A percentile compares a stretch with the other conserved stretches of the same genome.
Conservation (phyloP, 1,284 basidiomycete genomes). For the Ganoderma multipileum region DNA sequence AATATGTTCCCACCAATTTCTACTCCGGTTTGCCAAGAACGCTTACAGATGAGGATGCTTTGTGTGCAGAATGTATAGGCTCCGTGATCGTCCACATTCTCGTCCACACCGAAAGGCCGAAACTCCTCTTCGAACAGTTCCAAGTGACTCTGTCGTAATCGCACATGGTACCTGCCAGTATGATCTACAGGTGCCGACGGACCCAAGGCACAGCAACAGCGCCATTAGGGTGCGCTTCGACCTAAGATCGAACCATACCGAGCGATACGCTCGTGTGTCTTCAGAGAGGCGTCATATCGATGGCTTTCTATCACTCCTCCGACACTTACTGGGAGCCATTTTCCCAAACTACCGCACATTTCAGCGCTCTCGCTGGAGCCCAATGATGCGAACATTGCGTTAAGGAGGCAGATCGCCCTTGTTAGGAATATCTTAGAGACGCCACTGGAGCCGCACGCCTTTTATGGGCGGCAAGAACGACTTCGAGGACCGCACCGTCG, state of each 20-base stretch:
- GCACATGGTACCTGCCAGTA: background rate
- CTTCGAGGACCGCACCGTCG: background rate
- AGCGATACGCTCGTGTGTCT: background rate
- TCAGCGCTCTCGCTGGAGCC: background rate
- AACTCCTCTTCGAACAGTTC: background rate
- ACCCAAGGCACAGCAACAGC: constrained; percentile 2
- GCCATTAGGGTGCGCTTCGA: background rate
- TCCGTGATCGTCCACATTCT: background rate
- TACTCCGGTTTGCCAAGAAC: background rate
- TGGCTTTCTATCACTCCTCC: background rate
- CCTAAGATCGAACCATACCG: background rate
- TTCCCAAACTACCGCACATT: background rate
- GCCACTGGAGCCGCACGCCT: background rate
- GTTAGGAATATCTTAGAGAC: background rate
- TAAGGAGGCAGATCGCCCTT: background rate
- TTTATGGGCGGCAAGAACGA: background rate
- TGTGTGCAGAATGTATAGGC: background rate
- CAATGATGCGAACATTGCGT: background rate
- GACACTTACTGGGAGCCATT: background rate
- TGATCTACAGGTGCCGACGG: background rate
- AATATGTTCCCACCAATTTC: background rate
- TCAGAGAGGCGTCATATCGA: background rate
- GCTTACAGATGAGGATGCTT: background rate
- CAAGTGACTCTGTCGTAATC: background rate
- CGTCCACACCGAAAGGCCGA: background rate